Conservation (phyloP, 805 yeast genomes). For the Kuraishia borneana region DNA sequence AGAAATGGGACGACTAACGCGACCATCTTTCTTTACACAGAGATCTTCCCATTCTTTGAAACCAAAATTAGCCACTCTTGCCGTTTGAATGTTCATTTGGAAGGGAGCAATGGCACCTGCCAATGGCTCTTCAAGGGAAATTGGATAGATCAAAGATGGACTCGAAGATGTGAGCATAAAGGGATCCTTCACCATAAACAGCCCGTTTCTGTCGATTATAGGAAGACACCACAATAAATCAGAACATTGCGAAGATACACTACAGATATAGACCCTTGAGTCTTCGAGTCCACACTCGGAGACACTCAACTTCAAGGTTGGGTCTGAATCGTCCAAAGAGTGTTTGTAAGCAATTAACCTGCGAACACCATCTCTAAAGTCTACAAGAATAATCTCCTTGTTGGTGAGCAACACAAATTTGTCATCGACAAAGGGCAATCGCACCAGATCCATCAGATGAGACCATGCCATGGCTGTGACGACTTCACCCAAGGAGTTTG, state of each 20-base stretch:
- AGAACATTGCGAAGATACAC: conserved; percentile 3
- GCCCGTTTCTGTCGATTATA: conserved; percentile 14
- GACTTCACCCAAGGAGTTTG: conserved; percentile 20
- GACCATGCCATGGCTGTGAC: conserved; percentile 46
- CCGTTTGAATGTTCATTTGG: too few relatives aligned
- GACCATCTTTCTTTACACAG: too few relatives aligned
- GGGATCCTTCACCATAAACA: conserved; percentile 17
- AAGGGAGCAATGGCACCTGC: too few relatives aligned
- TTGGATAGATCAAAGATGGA: conserved; percentile 7
- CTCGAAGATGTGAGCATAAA: conserved; percentile 9
- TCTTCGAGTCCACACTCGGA: conserved; percentile 10
- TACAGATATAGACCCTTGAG: conserved; percentile 1
- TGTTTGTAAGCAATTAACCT: conserved; percentile 69
- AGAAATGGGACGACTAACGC: too few relatives aligned
- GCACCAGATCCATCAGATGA: conserved; percentile 30
- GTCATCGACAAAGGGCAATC: conserved; percentile 15
- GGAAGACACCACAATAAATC: conserved; percentile 20
- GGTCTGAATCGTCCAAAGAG: conserved; percentile 41
- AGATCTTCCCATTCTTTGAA: too few relatives aligned
- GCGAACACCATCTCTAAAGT: conserved; percentile 19
- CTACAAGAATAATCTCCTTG: conserved; percentile 43
- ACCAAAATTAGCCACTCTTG: too few relatives aligned
- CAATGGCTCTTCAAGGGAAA: conserved; percentile 1
- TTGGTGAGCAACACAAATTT: conserved; percentile 51
- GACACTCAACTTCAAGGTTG: conserved; percentile 32